Conservation (phyloP, 1,284 basidiomycete genomes). For the Apiotrichum gracile region DNA sequence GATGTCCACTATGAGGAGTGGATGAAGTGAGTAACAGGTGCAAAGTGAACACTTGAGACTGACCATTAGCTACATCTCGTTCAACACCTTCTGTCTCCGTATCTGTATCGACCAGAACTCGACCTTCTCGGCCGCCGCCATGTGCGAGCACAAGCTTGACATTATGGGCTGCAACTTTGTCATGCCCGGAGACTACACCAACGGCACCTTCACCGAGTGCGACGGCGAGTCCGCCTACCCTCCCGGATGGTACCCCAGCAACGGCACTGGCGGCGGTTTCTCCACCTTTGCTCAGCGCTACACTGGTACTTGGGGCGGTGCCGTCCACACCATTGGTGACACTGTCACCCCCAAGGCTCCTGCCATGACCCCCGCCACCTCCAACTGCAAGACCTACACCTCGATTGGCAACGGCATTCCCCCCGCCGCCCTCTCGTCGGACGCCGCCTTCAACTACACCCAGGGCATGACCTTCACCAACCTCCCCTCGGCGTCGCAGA, state of each 20-base stretch:
- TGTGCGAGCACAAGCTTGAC: constrained; percentile 46
- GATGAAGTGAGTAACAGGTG: constrained; percentile 43
- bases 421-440: constrained; percentile 18
- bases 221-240: constrained; percentile 47
- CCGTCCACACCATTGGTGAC: constrained; percentile 40
- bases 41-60: not conserved
- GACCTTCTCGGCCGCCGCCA: constrained; percentile 36
- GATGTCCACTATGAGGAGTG: constrained; percentile 54
- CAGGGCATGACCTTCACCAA: constrained; percentile 5
- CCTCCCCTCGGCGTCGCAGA: not conserved
- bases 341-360: constrained; percentile 41
- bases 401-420: constrained; percentile 38
- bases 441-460: constrained; percentile 13
- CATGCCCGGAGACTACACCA: constrained; percentile 49
- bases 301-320: constrained; percentile 38
- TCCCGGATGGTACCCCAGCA: no score
- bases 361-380: constrained; percentile 41
- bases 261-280: no score
- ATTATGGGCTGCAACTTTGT: constrained; percentile 49
- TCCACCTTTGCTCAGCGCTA: constrained; percentile 49
- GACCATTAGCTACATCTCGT: constrained; percentile 43
- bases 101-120: constrained; percentile 47
- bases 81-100: constrained; percentile 47
- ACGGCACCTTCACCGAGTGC: constrained; percentile 47
- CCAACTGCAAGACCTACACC: constrained; percentile 45